Evolutionary conservation across 768 basidiomycete genomes (phyloP), one percentile per base, ranked within the genome.

Genomic region (Boletus tylopilopsis): DNA sequence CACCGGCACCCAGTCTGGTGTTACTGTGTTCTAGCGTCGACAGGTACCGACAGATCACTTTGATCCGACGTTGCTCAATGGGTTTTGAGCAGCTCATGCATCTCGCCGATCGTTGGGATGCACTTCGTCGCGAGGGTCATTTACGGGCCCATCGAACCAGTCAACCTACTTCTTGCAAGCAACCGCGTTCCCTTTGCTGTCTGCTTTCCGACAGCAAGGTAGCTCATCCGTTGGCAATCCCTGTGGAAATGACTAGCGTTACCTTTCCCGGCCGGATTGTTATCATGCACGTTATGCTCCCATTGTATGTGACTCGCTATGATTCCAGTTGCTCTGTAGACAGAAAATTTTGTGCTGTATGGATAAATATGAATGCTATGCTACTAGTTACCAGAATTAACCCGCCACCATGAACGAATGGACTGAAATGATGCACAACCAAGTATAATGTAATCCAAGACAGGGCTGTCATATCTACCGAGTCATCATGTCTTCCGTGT

Each of bases 1-100:
- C 65, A 74, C 87, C 8, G 87, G 86, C 23, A 91, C 89, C 15
- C 90, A 91, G 64, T 81, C 83, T 41, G 90, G 90, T 38, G 78
- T 93, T 55, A 93, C 90, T 33, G 88, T 89, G 56, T 93, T 89
- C 70, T 93, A 79, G 73, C 24, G 40, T 37, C 40, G 39, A 42
- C 21, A 12, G 33, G 32, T 44, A 41, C 38, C 32, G 37, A 55
- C 49, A 37, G n/a, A 45, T 39, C 27, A 38, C 16, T 21, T 30
- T 33, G 51, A 42, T 51, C 36, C 19, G 43, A 44, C 23, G 42
- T 45, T 42, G 42, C 52, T 51, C 59, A 29, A 45, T 50, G 40
- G 32, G 32, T 34, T n/a, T 61, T 46, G 52, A 62, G 51, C 58
- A 40, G 50, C 36, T 50, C 40, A 11, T 19, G 37, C 18, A 32